Evolutionary conservation across 2,329 filamentous ascomycete genomes (phyloP).

Genomic region (Calonectria leucothoes): DNA sequence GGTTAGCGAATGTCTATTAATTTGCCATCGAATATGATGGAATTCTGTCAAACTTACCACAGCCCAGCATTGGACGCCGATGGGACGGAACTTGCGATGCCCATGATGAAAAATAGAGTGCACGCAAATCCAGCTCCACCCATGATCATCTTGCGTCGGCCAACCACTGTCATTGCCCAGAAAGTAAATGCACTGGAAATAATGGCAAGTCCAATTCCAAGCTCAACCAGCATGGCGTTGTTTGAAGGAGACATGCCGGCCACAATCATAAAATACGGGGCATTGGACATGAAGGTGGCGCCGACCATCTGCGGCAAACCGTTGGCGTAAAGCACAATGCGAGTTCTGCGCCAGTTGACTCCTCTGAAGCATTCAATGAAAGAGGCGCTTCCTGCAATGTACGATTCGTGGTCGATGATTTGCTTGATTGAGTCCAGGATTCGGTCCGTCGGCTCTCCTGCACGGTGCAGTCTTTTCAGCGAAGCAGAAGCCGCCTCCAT

Average conservation of each 20-base stretch:
- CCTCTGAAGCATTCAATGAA: slow-evolving; percentile 8
- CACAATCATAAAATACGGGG: slow-evolving; percentile 9
- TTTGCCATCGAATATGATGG: background rate
- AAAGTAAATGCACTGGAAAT: background rate
- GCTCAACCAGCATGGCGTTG: background rate
- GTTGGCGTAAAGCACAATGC: slow-evolving; percentile 1
- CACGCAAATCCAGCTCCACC: background rate
- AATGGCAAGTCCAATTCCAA: slow-evolving; percentile 2
- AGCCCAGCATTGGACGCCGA: background rate
- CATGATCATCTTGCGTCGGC: slow-evolving; percentile 2
- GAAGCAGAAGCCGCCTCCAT: background rate
- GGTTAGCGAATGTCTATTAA: background rate
- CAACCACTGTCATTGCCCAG: background rate
- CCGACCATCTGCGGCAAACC: background rate
- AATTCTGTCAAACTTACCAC: background rate
- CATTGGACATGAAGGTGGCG: slow-evolving; percentile 2
- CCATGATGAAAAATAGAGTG: slow-evolving; percentile 6
- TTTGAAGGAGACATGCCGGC: background rate
- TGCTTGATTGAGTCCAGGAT: background rate
- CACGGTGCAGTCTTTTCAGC: background rate
- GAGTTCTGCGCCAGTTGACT: slow-evolving; percentile 6
- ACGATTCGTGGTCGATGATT: background rate
- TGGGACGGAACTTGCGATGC: background rate
- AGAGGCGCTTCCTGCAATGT: background rate
- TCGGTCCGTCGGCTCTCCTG: background rate